Base-by-base conservation (phyloP, 2,329 filamentous ascomycete species). In the Sphaerulina populicola region DNA sequence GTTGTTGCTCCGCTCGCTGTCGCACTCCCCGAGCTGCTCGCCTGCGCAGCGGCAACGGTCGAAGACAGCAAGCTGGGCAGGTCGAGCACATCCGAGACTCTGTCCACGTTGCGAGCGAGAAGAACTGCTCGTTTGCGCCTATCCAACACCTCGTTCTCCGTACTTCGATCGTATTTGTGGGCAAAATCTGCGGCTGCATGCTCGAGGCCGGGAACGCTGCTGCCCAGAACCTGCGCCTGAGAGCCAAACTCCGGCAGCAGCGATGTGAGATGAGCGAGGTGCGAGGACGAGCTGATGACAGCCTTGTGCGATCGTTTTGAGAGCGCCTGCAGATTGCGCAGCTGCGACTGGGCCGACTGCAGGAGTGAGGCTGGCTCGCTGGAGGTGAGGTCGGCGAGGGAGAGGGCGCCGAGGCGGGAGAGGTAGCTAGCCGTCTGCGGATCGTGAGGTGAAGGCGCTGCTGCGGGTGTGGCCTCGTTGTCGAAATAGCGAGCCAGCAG, bases 81-180 rank as follows among this genome's bases (percentile, higher is more conserved):
- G 63, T 97, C 91, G 53, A 98, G 80, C 30, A 97, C 83, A 66
- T 96, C 90, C 29, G 89, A 85, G 2, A 97, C 77, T 49, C 91
- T 82, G 67, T 96, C 91, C 27, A 91, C 84, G 66, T 96, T 97
- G 43, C 87, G 80, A 14, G 88, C 81, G 12, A 97, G 75, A 18
- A 94, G 77, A 64, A 96, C 79, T 0, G 88, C 86, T 64, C 85
- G 83, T 62, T 86, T 87, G 58, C 93, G 80, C 23, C 83, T 74
- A 45, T 83, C 82, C 27, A 96, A 75, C 0, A 88, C 72, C 8
- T 71, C 65, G 53, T 76, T 75, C 44, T 82, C 77, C 59, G 77
- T 77, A 49, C 79, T 81, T 63, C 86, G 86, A 68, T 84, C 85
- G 68, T 95, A 96, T 38, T 83, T 87, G 11, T 83, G 78, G 6